Evolutionary conservation across 176 grass and related monocot genomes (phyloP), one percentile per base, ranked within the genome.

Genomic region (Ensete ventricosum): DNA sequence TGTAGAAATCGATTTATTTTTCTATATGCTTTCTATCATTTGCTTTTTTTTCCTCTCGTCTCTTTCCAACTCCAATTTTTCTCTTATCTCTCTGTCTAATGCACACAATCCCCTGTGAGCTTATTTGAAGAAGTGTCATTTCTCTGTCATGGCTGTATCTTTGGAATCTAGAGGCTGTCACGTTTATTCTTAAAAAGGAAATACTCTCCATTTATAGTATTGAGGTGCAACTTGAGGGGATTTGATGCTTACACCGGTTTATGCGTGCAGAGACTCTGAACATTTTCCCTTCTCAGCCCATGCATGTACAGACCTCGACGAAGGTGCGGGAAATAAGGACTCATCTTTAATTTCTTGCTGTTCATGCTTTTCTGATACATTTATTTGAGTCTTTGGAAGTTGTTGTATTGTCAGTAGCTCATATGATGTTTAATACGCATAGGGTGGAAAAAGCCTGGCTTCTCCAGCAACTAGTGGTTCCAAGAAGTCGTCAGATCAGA

Each of bases 231-330:
- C 67, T 51, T 70, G 67, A 51, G 66, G 43, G 79, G 65, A 79
- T 59, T 83, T 50, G 60, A 69, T 86, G 78, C 55, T 76, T 64
- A 12, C 58, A 23, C 4, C 58, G 8, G 21, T 65, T 77, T 48
- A 65, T 64, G 34, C 65, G 26, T 96, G 82, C 91, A 96, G 92
- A 91, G 79, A 96, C 88, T 63, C 73, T 96, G 62, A 91, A 96
- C 86, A 96, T 96, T 80, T 96, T 96, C 57, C 92, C 92, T 64
- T 91, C 92, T 8, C 86, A 87, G 77, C 88, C 92, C 24, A 96
- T 89, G 88, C 92, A 91, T 83, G 81, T 82, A 5, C 84, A 82
- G 69, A 67, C 64, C 24, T 68, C 84, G 57, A 11, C 71, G 16
- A 88, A 96, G 85, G 91, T 94, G 74, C 69, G 19, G 11, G 24